Conservation (phyloP, 2,329 filamentous ascomycete genomes). For the Thelonectria olida region DNA sequence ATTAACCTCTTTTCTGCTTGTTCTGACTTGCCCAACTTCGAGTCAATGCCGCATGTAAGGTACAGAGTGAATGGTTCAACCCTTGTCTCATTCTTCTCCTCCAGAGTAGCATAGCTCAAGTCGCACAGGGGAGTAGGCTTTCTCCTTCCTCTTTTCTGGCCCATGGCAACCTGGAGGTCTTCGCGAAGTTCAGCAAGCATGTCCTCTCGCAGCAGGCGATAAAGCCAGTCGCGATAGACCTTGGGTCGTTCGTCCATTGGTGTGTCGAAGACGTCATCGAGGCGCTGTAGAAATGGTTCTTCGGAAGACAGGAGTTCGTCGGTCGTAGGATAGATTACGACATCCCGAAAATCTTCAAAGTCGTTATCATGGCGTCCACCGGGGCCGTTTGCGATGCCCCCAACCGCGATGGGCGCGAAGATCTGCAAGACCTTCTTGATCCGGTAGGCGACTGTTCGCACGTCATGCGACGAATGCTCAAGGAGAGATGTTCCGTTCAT, state of each 20-base stretch:
- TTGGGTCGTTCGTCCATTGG: constrained; percentile 49
- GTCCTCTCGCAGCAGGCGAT: constrained; percentile 75
- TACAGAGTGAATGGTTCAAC: constrained; percentile 49
- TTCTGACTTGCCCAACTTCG: constrained; percentile 51
- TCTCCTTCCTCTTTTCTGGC: constrained; percentile 56
- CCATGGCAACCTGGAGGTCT: constrained; percentile 62
- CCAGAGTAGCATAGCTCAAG: constrained; percentile 50
- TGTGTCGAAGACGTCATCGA: constrained; percentile 57
- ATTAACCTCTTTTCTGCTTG: constrained; percentile 56
- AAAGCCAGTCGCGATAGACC: constrained; percentile 74
- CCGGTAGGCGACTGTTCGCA: constrained; percentile 43
- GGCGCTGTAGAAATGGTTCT: constrained; percentile 63
- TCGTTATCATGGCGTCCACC: constrained; percentile 82
- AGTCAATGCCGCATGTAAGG: constrained; percentile 52
- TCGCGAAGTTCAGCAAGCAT: constrained; percentile 73
- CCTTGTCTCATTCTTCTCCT: constrained; percentile 43
- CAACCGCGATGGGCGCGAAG: constrained; percentile 20
- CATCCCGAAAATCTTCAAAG: constrained; percentile 65
- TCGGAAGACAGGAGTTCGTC: constrained; percentile 68
- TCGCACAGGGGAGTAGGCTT: constrained; percentile 50
- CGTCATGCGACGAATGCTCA: constrained; percentile 31
- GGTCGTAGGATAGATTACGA: constrained; percentile 71
- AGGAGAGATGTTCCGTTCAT: constrained; percentile 39
- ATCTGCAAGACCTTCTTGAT: constrained; percentile 50
- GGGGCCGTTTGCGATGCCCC: constrained; percentile 44